These are phyloP conservation scores for Hanseniaspora taiwanica DNA, from an alignment of 805 yeast species.

Conservation along the genomic window DNA sequence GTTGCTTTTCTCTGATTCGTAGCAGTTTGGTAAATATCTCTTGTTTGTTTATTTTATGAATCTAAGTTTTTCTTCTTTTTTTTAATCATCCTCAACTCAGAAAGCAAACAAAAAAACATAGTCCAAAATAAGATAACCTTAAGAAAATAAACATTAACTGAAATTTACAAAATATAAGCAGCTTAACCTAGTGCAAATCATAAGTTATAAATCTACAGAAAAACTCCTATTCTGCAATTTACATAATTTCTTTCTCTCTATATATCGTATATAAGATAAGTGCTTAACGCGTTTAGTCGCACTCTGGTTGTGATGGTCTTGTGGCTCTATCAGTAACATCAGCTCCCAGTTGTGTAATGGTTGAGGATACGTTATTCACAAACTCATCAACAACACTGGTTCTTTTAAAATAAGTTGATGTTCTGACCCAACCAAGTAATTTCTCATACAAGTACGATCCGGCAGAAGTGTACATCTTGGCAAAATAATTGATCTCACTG, in stretches of 20 bases:
- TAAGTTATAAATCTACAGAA: no score
- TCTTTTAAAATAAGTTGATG: slow-evolving; percentile 35
- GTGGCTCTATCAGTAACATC: background rate
- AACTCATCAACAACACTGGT: slow-evolving; percentile 15
- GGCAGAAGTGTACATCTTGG: slow-evolving; percentile 1
- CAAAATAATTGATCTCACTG: background rate
- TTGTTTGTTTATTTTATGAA: background rate
- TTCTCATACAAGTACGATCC: slow-evolving; percentile 50
- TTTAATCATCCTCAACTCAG: no score
- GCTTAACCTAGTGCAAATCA: no score
- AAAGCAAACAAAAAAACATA: no score
- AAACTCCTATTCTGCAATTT: no score
- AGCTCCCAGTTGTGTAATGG: slow-evolving; percentile 15
- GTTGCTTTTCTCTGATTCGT: background rate
- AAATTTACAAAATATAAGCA: no score
- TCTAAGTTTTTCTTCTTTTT: no score
- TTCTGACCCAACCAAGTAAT: slow-evolving; percentile 31
- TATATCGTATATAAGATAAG: no score
- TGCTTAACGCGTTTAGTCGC: no score
- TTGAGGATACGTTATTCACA: slow-evolving; percentile 12
- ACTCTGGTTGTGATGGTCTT: background rate
- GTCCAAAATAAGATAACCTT: no score
- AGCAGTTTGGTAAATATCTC: background rate
- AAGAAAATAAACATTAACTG: no score
- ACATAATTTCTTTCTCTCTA: no score